Percentiles rank a stretch among this genome's conserved stretches.
phyloP scores from a whole-genome alignment of 2,329 filamentous ascomycete genomes.

The Xylariaceae sp. region DNA sequence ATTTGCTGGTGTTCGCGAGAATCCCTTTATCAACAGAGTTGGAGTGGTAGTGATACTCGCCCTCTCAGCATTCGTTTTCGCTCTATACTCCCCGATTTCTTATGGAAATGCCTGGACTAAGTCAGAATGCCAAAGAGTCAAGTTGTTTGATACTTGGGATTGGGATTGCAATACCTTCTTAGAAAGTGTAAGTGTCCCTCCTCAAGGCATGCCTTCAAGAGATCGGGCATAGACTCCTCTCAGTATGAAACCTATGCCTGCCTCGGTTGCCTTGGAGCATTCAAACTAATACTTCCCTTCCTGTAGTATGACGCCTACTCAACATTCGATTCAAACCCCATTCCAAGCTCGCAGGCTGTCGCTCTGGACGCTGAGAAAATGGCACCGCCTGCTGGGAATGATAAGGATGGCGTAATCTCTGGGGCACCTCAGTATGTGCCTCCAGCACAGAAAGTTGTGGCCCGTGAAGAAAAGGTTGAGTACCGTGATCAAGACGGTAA shows the following conservation, averaged over 20 bases:
- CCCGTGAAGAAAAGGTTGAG: constrained; percentile 76
- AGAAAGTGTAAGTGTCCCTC: constrained; percentile 65
- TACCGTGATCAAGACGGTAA: constrained; percentile 95
- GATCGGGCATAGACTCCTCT: constrained; percentile 25
- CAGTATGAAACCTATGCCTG: constrained; percentile 3
- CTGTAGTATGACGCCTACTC: constrained; percentile 47
- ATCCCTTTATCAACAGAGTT: constrained; percentile 68
- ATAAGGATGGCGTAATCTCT: constrained; percentile 36
- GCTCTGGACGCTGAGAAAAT: constrained; percentile 20
- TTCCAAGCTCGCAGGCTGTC: constrained; percentile 26
- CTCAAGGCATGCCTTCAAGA: constrained; percentile 34
- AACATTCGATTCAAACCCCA: constrained; percentile 24
- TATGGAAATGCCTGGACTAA: constrained; percentile 96
- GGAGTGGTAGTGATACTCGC: constrained; percentile 69
- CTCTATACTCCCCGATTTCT: constrained; percentile 78
- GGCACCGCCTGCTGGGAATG: constrained; percentile 22
- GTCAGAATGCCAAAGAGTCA: constrained; percentile 76
- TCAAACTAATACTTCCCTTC: constrained; percentile 8
- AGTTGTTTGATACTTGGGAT: constrained; percentile 86
- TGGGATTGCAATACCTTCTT: constrained; percentile 97
- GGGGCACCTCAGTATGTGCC: constrained; percentile 45
- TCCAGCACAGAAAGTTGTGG: constrained; percentile 43
- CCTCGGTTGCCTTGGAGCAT: not conserved
- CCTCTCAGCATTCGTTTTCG: constrained; percentile 69
- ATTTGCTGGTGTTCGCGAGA: constrained; percentile 61